Percentiles rank a stretch among this genome's conserved stretches.
Evolutionary conservation across 768 basidiomycete species (phyloP).

Genomic region (Crucibulum laeve): DNA sequence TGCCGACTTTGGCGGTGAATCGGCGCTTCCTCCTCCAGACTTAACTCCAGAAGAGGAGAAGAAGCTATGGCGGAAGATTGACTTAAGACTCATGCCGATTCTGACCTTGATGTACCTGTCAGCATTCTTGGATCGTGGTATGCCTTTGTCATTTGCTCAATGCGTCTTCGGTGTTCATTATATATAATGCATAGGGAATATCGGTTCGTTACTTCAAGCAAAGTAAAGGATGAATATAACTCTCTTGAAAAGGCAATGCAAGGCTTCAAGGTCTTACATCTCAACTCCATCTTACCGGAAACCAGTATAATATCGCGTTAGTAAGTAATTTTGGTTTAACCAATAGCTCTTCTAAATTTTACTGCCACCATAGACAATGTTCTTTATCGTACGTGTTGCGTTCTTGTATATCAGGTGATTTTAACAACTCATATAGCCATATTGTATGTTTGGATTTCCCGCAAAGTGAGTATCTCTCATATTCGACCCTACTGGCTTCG

Average conservation of each 20-base stretch:
- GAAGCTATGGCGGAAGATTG: slow-evolving; percentile 54
- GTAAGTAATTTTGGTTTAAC: slow-evolving; percentile 25
- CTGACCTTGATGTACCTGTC: slow-evolving; percentile 57
- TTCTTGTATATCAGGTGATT: neutral
- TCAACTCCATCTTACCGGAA: slow-evolving; percentile 51
- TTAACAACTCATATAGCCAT: slow-evolving; percentile 32
- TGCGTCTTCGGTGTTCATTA: neutral
- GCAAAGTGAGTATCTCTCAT: slow-evolving; percentile 44
- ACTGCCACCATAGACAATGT: slow-evolving; percentile 50
- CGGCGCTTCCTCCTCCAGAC: slow-evolving; percentile 36
- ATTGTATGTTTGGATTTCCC: slow-evolving; percentile 65
- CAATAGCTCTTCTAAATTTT: neutral
- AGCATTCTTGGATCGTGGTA: slow-evolving; percentile 62
- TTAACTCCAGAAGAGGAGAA: slow-evolving; percentile 47
- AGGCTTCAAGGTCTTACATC: slow-evolving; percentile 56
- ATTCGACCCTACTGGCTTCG: neutral
- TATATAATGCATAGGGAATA: slow-evolving; percentile 39
- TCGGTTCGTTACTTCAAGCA: slow-evolving; percentile 36
- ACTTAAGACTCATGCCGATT: slow-evolving; percentile 53
- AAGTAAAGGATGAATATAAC: no score
- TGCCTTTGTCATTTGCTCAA: slow-evolving; percentile 5
- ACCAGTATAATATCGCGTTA: slow-evolving; percentile 63
- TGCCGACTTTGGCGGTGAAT: slow-evolving; percentile 40
- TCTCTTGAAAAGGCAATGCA: slow-evolving; percentile 53
- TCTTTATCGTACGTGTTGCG: slow-evolving; percentile 50